Percentiles rank a stretch among this genome's conserved stretches.
Conservation (phyloP, 768 basidiomycete species). For the Leccinum pellstonianum region DNA sequence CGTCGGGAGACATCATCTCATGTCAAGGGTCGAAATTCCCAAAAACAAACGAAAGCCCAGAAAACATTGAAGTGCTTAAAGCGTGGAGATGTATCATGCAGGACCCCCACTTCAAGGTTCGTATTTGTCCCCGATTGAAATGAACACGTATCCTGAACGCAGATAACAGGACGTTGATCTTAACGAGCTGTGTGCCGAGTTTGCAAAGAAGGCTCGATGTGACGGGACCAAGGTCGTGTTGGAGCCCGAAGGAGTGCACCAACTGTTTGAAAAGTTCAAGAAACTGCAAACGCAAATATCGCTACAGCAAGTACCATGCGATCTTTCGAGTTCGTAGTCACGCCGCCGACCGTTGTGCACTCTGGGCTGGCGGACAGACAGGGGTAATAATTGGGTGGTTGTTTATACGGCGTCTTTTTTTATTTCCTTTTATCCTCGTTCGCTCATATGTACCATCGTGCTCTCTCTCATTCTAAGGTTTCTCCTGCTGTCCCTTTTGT, state of each 20-base stretch:
- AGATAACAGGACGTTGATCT: constrained; percentile 69
- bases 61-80: constrained; percentile 73
- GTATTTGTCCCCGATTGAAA: constrained; percentile 20
- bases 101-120: constrained; percentile 73
- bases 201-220: constrained; percentile 78
- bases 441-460: constrained; percentile 19
- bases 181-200: constrained; percentile 75
- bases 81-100: constrained; percentile 79
- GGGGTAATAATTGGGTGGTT: neutral
- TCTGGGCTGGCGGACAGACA: neutral
- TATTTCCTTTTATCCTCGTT: constrained; percentile 19
- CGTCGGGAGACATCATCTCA: constrained; percentile 53
- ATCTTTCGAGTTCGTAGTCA: constrained; percentile 18
- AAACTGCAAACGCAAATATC: constrained; percentile 20
- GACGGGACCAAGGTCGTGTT: constrained; percentile 83
- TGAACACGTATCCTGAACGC: neutral
- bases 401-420: constrained; percentile 9
- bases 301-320: constrained; percentile 7
- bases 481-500: neutral
- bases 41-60: constrained; percentile 62
- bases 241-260: constrained; percentile 46
- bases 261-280: constrained; percentile 43
- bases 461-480: neutral
- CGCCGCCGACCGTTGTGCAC: too few relatives aligned
- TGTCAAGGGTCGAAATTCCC: constrained; percentile 72